Evolutionary conservation across 768 basidiomycete species (phyloP), one percentile per base, ranked within the genome.

Genomic region (Mycena chlorophos): DNA sequence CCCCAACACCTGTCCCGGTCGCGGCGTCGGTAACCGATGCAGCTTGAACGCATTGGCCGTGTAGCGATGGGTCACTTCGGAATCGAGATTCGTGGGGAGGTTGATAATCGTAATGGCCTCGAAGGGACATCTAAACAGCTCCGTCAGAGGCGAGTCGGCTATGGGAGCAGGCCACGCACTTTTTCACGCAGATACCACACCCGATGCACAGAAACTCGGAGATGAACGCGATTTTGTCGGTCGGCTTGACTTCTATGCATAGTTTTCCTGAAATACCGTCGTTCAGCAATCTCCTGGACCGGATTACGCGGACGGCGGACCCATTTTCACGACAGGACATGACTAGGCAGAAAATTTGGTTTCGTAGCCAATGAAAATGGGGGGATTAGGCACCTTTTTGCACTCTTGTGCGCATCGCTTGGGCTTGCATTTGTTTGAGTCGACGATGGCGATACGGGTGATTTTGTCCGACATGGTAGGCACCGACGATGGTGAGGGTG

Each of bases 131-230:
- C 96, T 98, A 62, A 3, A 37, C 31, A 46, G 31, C 28, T 38
- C 40, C 17, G 29, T 47, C 13, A 55, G 14, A 42, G 28, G 27
- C 17, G 8, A 34, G 22, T 29, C 45, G 22, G 31, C 34, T 37
- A 54, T 22, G 30, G 13, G 43, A 31, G 45, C 51, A 23, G 59
- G 12, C 27, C 28, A 75, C 88, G 69, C 67, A 97, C 96, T 98
- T 99, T 77, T 98, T 98, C 29, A 98, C 95, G 71, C 97, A 99
- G 67, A 99, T 98, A 90, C 97, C 97, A 73, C 97, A 99, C 65
- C 97, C 97, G 58, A 99, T 99, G 71, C 97, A 99, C 52, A 99
- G 79, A 70, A 96, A 94, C 71, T 99, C 97, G 25, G 97, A 98
- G 75, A 99, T 91, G 82, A 95, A 98, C 1, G 97, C 89, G 73